These are phyloP conservation scores for Penicillium waksmanii DNA, from an alignment of 495 filamentous ascomycete genomes.

Conservation along the genomic window DNA sequence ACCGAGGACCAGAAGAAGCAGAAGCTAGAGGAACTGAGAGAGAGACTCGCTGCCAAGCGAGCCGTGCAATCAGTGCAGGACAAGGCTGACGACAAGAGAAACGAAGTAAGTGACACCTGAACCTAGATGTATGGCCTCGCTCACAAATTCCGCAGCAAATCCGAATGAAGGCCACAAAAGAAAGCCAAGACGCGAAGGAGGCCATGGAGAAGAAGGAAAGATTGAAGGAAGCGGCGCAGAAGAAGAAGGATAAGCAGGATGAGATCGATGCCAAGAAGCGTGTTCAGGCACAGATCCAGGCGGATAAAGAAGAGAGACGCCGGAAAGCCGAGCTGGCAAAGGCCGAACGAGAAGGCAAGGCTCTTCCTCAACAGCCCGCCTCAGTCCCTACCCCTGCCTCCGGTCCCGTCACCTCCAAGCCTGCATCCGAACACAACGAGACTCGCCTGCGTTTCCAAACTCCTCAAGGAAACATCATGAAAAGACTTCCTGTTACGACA, in stretches of 20 bases:
- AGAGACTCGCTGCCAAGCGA: conserved; percentile 73
- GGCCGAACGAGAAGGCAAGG: conserved; percentile 76
- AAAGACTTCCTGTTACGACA: conserved; percentile 80
- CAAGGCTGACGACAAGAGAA: conserved; percentile 82
- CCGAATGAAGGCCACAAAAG: conserved; percentile 77
- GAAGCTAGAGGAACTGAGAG: conserved; percentile 72
- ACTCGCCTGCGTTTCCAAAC: conserved; percentile 83
- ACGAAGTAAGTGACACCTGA: conserved; percentile 63
- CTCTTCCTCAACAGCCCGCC: conserved; percentile 50
- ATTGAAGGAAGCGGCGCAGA: conserved; percentile 83
- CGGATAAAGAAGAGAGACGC: conserved; percentile 83
- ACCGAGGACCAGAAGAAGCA: conserved; percentile 90
- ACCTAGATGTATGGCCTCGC: background rate
- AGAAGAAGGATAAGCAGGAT: conserved; percentile 82
- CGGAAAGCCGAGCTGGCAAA: conserved; percentile 82
- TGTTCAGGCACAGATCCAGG: conserved; percentile 89
- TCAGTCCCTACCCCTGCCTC: conserved; percentile 42
- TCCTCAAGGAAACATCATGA: conserved; percentile 71
- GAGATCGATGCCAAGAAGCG: conserved; percentile 86
- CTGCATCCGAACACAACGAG: conserved; percentile 71
- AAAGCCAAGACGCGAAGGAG: conserved; percentile 79
- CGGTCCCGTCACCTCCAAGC: conserved; percentile 43
- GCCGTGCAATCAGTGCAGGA: conserved; percentile 72
- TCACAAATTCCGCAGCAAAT: conserved; percentile 64
- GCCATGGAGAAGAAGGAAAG: conserved; percentile 84